Evolutionary conservation across 208 protist species (phyloP).

Genomic region (Tritrichomonas musculus): DNA sequence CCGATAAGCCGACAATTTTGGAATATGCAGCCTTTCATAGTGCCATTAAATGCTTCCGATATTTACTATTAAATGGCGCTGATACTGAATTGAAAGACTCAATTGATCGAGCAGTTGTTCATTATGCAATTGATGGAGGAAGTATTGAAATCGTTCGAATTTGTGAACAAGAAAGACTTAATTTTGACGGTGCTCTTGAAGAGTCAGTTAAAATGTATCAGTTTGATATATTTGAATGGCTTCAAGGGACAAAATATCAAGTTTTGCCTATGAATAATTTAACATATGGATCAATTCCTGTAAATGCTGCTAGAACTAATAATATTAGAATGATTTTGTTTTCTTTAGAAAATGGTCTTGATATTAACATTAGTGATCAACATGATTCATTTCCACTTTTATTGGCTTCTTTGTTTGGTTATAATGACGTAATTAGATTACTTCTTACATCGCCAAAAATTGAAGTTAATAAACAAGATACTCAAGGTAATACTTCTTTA

Average conservation of each 20-base stretch:
- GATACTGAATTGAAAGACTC: neutral
- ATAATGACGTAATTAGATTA: neutral
- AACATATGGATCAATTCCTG: too few species aligned
- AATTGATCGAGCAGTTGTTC: too few species aligned
- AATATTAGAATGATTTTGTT: too few species aligned
- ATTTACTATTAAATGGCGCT: neutral
- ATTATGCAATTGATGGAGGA: neutral
- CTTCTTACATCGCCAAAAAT: neutral
- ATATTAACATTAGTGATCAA: too few species aligned
- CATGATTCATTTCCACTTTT: neutral
- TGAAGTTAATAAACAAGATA: neutral
- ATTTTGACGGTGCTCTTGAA: neutral
- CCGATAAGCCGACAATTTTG: neutral
- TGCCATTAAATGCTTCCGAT: neutral
- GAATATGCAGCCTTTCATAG: neutral
- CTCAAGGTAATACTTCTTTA: neutral
- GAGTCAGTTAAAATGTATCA: too few species aligned
- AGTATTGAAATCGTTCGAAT: neutral
- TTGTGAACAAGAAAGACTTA: neutral
- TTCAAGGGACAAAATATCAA: too few species aligned
- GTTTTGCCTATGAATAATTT: too few species aligned
- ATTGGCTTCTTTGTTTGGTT: neutral
- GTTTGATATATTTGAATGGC: too few species aligned
- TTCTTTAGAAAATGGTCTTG: too few species aligned
- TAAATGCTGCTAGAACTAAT: too few species aligned